Evolutionary conservation across 805 yeast genomes (phyloP), one percentile per base, ranked within the genome.

Genomic region (Candida piceae): DNA sequence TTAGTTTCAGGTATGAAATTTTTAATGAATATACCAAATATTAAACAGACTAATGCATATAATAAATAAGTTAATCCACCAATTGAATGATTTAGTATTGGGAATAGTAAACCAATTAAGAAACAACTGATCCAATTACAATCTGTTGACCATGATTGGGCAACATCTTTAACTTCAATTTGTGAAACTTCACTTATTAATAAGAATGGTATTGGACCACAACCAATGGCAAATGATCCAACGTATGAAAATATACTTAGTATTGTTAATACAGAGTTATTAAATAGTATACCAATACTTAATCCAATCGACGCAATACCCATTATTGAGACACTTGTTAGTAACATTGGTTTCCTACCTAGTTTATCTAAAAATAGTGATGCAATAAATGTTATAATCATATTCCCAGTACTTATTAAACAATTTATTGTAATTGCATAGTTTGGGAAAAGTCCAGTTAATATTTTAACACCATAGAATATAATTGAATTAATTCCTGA

Each of bases 121-220:
- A 93, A 90, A 0, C 96, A 87, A 8, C 95, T 83, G 9, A 85
- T 49, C 97, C 97, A 90, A 58, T 90, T 93, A 65, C 85, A 76
- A 11, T 86, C 76, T 0, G 93, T 87, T 10, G 96, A 97, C 69
- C 85, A 82, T 55, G 95, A 81, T 62, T 93, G 98, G 0, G 97
- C 97, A 31, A 78, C 68, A 3, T 89, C 89, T 39, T 78, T 79
- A 2, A 90, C 90, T 41, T 78, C 76, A 2, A 72, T 63, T 42
- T 88, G 94, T 0, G 95, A 82, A n/a, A 90, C 79, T 56, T 93
- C 97, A 6, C 95, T 76, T 9, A 90, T 80, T 35, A 89, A 62
- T 47, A 90, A 63, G 63, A 93, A 90, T 29, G 98, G 98, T 37
- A 93, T 88, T 6, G 98, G 98, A 0, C 98, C 98, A 43, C 88